Conservation (phyloP, 768 basidiomycete genomes). For the Thelephora aurantiotincta region DNA sequence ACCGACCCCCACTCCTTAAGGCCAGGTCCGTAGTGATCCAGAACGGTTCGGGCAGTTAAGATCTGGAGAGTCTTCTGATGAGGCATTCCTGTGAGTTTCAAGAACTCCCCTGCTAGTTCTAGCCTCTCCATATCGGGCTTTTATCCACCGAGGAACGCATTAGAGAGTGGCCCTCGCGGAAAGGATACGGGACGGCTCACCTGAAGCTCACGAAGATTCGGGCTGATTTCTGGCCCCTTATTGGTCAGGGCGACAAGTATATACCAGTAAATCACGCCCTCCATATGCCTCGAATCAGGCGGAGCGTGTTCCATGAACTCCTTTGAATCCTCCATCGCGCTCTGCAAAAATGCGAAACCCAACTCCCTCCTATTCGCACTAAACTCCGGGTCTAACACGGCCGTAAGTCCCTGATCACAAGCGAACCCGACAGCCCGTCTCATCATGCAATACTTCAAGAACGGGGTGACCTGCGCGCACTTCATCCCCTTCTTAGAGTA, state of each 20-base stretch:
- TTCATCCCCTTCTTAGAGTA: constrained; percentile 56
- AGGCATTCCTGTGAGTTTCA: constrained; percentile 26
- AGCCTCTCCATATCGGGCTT: constrained; percentile 27
- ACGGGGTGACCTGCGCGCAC: constrained; percentile 37
- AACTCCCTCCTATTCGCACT: constrained; percentile 38
- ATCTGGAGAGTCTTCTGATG: constrained; percentile 39
- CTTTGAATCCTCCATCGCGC: constrained; percentile 47
- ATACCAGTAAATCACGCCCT: constrained; percentile 45
- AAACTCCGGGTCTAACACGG: constrained; percentile 28
- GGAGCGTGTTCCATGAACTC: constrained; percentile 39
- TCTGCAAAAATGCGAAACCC: constrained; percentile 44
- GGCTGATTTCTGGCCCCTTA: constrained; percentile 33
- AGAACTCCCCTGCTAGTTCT: constrained; percentile 38
- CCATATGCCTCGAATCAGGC: constrained; percentile 48
- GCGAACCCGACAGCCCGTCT: constrained; percentile 52
- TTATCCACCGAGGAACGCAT: not conserved
- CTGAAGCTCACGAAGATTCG: constrained; percentile 35
- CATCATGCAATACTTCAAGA: constrained; percentile 40
- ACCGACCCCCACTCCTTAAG: constrained; percentile 32
- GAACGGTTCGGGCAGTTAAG: constrained; percentile 36
- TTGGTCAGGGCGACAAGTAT: constrained; percentile 38
- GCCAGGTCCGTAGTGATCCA: constrained; percentile 29
- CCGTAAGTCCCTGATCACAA: constrained; percentile 36
- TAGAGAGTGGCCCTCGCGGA: not conserved
- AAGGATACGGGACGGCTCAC: constrained; percentile 18